Percentiles rank a stretch among this genome's conserved stretches.
These are phyloP conservation scores for Cyberlindnera subsufficiens DNA, from an alignment of 805 yeast species.

Conservation along the genomic window DNA sequence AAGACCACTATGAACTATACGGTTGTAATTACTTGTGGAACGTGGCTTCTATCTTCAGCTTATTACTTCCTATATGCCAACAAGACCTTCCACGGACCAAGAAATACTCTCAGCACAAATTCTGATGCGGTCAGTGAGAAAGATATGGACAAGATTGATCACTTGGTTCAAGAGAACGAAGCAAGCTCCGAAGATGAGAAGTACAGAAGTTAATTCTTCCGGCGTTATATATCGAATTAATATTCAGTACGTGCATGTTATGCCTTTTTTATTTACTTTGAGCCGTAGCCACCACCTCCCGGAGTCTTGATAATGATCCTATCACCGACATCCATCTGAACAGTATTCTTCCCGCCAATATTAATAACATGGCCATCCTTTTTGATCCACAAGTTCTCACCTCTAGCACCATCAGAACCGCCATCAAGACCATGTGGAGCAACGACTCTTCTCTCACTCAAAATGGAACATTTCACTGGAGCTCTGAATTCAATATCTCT, in stretches of 20 bases:
- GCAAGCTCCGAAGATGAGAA: slow-evolving; percentile 1
- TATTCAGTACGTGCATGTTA: too few species aligned
- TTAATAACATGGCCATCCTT: slow-evolving; percentile 31
- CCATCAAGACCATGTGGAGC: slow-evolving; percentile 87
- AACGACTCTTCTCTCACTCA: slow-evolving; percentile 78
- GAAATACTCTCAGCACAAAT: slow-evolving; percentile 4
- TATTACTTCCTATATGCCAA: slow-evolving; percentile 50
- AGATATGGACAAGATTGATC: slow-evolving; percentile 2
- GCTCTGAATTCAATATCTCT: slow-evolving; percentile 79
- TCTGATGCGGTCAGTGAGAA: background rate
- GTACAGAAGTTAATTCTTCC: background rate
- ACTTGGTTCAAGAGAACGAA: background rate
- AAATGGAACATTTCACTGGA: slow-evolving; percentile 69
- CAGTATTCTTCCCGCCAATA: slow-evolving; percentile 70
- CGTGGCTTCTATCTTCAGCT: slow-evolving; percentile 46
- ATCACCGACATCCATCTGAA: slow-evolving; percentile 55
- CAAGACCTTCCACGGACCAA: slow-evolving; percentile 54
- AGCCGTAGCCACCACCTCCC: slow-evolving; percentile 83
- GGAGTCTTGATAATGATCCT: slow-evolving; percentile 66
- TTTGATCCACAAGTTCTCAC: slow-evolving; percentile 54
- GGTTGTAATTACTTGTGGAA: slow-evolving; percentile 54
- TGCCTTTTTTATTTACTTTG: background rate
- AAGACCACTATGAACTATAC: slow-evolving; percentile 59
- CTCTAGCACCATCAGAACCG: slow-evolving; percentile 72
- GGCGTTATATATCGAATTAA: too few species aligned